Base-by-base conservation (phyloP, 2,329 filamentous ascomycete genomes). In the Venturia aucupariae region DNA sequence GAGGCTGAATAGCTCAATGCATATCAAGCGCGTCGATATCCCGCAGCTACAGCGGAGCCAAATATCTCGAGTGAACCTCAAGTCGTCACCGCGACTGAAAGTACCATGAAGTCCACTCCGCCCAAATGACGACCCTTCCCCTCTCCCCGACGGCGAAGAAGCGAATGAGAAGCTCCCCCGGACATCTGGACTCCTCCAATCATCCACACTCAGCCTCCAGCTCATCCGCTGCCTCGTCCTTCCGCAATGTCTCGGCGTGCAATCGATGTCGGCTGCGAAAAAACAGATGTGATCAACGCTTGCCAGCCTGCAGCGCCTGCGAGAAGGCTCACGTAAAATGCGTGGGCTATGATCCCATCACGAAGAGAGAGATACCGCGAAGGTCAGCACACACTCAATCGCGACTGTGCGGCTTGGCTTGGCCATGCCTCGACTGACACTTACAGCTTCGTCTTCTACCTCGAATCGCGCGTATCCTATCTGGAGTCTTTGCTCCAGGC, bases 261-360 rank as follows among this genome's bases (percentile, higher is more conserved):
- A 96, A 97, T 78, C 86, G 92, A 48, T 97, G 93, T 76, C 85
- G 93, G 57, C 79, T 95, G 74, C 85, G 93, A 71, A 97, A 97
- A 81, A 97, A 97, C 74, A 84, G 92, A 63, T 97, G 93, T 77
- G 93, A 97, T 76, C 93, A 97, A 81, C 88, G 89, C 68, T 82
- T 97, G 67, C 93, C 93, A 10, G 90, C 90, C 70, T 97, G 93
- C 75, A 88, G 90, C 51, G 90, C 90, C 69, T 97, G 93, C 77
- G 91, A 92, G 74, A 97, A 97, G 78, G 92, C 90, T n/a, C 84
- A 85, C 65, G 90, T 95, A 57, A 88, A 90, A 69, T 97, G 94
- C 75, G 91, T 97, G 61, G 93, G 93, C 67, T 97, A 96, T 75
- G 93, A 97, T 74, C 92, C 93, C 41, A 96, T 97, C 72, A 96